A percentile compares a stretch with the other conserved stretches of the same genome.
phyloP scores from a whole-genome alignment of 306 rosid genomes.

The Gillenia trifoliata region DNA sequence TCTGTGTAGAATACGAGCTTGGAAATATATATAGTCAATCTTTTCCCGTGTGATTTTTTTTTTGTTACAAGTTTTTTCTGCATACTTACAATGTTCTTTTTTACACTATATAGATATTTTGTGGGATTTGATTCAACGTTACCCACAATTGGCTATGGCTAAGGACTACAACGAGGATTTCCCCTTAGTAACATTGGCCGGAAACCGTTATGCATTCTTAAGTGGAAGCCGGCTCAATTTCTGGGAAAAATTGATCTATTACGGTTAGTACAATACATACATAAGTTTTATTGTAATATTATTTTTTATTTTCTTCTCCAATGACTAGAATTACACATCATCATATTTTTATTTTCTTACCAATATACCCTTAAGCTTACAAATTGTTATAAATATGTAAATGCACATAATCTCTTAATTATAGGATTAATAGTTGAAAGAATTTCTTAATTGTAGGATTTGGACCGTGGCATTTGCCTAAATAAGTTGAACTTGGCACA shows the following conservation, averaged over 20 bases:
- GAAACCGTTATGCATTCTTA: not conserved
- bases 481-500: no score
- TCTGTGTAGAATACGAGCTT: no score
- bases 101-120: not conserved
- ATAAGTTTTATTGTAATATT: no score
- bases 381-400: not conserved
- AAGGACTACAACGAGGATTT: no score
- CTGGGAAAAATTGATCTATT: constrained; percentile 1
- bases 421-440: not conserved
- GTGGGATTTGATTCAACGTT: not conserved
- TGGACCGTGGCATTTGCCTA: no score
- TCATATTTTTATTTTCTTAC: not conserved
- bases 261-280: not conserved
- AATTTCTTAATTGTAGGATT: no score
- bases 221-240: not conserved
- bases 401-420: no score
- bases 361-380: not conserved
- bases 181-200: not conserved
- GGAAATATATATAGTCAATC: no score
- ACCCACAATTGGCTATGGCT: not conserved
- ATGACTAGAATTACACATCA: not conserved
- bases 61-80: not conserved
- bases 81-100: not conserved
- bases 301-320: not conserved
- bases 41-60: not conserved